phyloP scores from a whole-genome alignment of 768 basidiomycete species.

The Rhodotorula diobovata region DNA sequence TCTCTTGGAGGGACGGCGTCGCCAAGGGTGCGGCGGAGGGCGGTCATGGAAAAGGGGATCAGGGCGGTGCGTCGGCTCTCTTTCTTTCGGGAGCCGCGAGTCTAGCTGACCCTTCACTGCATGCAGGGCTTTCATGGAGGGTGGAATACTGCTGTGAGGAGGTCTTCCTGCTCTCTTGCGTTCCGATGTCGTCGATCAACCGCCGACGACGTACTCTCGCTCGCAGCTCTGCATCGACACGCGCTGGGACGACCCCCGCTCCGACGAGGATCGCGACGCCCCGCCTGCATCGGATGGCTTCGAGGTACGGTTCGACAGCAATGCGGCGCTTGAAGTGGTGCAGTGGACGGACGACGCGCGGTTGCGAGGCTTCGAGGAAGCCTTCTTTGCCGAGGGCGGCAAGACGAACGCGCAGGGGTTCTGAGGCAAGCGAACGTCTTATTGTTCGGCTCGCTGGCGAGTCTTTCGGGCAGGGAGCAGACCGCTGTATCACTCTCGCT shows the following conservation, averaged over 20 bases:
- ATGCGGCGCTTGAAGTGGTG: slow-evolving; percentile 13
- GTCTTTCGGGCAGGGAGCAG: no score
- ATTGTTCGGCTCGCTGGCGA: no score
- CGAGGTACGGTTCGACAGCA: slow-evolving; percentile 36
- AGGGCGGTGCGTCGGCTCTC: slow-evolving; percentile 19
- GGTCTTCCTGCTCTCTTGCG: no score
- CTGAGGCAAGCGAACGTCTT: no score
- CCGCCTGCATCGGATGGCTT: slow-evolving; percentile 18
- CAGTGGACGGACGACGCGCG: slow-evolving; percentile 26
- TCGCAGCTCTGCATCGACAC: slow-evolving; percentile 21
- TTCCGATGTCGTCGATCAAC: no score
- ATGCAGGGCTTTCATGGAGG: slow-evolving; percentile 40
- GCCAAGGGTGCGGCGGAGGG: slow-evolving; percentile 38
- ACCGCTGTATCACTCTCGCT: no score
- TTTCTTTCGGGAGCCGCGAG: neutral
- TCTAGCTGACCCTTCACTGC: no score
- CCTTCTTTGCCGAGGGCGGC: slow-evolving; percentile 18
- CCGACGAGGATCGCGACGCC: slow-evolving; percentile 7
- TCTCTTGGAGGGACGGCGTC: slow-evolving; percentile 29
- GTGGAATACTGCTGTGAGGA: neutral
- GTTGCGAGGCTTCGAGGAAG: slow-evolving; percentile 23
- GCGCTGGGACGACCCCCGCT: slow-evolving; percentile 19
- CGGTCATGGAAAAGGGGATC: slow-evolving; percentile 43
- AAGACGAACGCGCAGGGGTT: slow-evolving; percentile 3
- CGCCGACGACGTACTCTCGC: no score